phyloP scores from a whole-genome alignment of 75 land plant species.

The Chamaecyparis obtusa region DNA sequence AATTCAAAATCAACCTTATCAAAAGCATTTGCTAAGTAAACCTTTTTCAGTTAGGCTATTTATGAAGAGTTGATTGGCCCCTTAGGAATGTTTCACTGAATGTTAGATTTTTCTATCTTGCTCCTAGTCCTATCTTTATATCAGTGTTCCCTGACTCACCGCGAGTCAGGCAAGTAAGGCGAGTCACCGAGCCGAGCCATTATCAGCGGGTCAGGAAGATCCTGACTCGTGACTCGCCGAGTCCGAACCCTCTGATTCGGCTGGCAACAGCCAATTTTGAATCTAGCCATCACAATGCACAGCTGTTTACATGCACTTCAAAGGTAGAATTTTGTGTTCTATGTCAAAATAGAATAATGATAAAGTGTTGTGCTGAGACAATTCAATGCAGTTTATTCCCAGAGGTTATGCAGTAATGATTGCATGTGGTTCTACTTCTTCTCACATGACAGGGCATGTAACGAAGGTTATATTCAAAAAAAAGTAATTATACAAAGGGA shows the following conservation, averaged over 20 bases:
- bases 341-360: neutral
- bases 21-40: neutral
- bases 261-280: no score
- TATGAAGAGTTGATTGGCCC: neutral
- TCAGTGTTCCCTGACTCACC: no score
- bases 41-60: neutral
- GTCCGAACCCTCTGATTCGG: no score
- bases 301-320: neutral
- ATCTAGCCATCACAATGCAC: neutral
- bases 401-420: neutral
- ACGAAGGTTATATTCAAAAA: neutral
- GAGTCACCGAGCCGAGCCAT: no score
- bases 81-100: neutral
- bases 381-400: neutral
- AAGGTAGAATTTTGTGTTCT: neutral
- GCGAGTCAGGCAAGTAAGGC: no score
- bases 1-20: neutral
- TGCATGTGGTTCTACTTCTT: neutral
- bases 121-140: no score
- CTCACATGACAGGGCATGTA: neutral
- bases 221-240: no score
- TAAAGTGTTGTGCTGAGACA: neutral
- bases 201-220: no score
- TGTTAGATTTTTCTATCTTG: no score
- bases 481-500: conserved; percentile 4